Evolutionary conservation across 257 asterid species (phyloP).

Genomic region (Gentiana macrophylla): DNA sequence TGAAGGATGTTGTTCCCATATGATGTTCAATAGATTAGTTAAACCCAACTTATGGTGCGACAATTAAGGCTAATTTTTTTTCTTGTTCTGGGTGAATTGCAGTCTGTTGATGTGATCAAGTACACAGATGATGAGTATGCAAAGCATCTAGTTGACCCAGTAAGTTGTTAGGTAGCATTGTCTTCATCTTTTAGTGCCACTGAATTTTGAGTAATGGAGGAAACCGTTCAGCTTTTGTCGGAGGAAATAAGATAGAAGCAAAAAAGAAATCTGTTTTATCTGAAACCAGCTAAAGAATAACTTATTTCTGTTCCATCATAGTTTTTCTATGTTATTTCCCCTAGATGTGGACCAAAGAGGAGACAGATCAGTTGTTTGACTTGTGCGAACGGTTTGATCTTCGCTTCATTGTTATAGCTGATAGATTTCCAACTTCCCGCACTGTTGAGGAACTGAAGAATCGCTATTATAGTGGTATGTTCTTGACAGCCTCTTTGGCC

Average conservation of each 20-base stretch:
- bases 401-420: conserved; percentile 79
- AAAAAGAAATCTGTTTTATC: no score
- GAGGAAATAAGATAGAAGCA: no score
- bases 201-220: no score
- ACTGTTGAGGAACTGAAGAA: conserved; percentile 87
- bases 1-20: background rate
- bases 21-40: background rate
- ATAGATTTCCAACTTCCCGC: conserved; percentile 72
- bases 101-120: conserved; percentile 86
- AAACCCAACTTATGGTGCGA: background rate
- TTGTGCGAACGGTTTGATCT: conserved; percentile 89
- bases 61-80: conserved; percentile 6
- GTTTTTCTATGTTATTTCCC: background rate
- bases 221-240: no score
- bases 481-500: background rate
- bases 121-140: conserved; percentile 94
- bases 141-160: conserved; percentile 67
- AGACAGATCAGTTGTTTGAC: conserved; percentile 82
- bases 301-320: background rate
- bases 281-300: no score
- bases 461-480: conserved; percentile 76
- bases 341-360: conserved; percentile 95
- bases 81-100: conserved; percentile 19
- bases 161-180: conserved; percentile 23
- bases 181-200: no score